Evolutionary conservation across 73 alveolate species (phyloP).

Genomic region (Blepharisma japonicum): DNA sequence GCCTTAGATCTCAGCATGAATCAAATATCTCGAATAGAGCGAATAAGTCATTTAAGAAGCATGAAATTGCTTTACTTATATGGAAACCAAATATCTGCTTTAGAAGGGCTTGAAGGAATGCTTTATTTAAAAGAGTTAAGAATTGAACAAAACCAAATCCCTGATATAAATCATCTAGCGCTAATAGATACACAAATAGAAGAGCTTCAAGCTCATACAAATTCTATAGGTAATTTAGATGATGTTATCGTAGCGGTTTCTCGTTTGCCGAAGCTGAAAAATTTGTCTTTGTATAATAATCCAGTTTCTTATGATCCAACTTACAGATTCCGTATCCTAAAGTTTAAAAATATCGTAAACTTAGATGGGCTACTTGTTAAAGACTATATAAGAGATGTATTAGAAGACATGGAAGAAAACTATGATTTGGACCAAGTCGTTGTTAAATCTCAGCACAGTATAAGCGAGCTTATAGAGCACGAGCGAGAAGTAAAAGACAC

Average conservation of each 20-base stretch:
- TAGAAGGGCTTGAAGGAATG: slow-evolving; percentile 7
- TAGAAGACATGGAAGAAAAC: slow-evolving; percentile 23
- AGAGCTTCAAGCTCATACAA: slow-evolving; percentile 28
- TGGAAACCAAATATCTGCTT: neutral
- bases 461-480: slow-evolving; percentile 4
- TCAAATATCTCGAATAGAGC: slow-evolving; percentile 7
- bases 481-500: slow-evolving; percentile 26
- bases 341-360: slow-evolving; percentile 1
- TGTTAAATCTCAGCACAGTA: slow-evolving; percentile 4
- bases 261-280: neutral
- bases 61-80: neutral
- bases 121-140: neutral
- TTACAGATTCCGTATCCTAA: slow-evolving; percentile 7
- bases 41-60: neutral
- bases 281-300: slow-evolving; percentile 10
- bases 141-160: slow-evolving; percentile 9
- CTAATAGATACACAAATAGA: neutral
- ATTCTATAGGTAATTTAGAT: neutral
- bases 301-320: slow-evolving; percentile 6
- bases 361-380: slow-evolving; percentile 21
- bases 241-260: slow-evolving; percentile 2
- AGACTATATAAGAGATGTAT: slow-evolving; percentile 12
- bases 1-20: slow-evolving; percentile 24
- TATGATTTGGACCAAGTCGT: slow-evolving; percentile 20
- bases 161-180: slow-evolving; percentile 12